Conservation (phyloP, 805 yeast species). For the Spathaspora girioi region DNA sequence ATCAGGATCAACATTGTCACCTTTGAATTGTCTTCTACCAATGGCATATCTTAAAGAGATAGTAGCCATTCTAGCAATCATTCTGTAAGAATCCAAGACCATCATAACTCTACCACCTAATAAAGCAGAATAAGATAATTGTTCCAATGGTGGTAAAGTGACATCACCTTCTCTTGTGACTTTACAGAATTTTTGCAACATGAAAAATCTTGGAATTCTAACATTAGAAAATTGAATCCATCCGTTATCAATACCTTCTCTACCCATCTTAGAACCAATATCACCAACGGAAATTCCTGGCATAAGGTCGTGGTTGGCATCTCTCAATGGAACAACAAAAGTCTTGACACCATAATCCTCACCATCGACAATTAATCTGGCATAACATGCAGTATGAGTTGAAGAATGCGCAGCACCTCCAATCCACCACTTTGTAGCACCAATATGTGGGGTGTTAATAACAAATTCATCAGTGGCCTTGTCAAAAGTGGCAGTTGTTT, state of each 20-base stretch:
- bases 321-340: constrained; percentile 44
- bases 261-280: constrained; percentile 48
- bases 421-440: constrained; percentile 51
- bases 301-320: constrained; percentile 36
- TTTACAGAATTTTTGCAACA: constrained; percentile 44
- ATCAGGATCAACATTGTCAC: constrained; percentile 19
- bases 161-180: constrained; percentile 39
- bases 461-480: constrained; percentile 37
- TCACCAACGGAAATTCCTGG: constrained; percentile 46
- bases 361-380: constrained; percentile 41
- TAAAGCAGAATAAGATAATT: constrained; percentile 40
- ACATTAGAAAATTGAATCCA: constrained; percentile 46
- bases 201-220: constrained; percentile 41
- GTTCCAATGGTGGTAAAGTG: constrained; percentile 42
- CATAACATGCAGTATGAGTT: constrained; percentile 39
- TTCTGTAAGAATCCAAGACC: constrained; percentile 42
- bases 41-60: constrained; percentile 44
- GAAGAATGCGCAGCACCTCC: constrained; percentile 49
- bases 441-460: constrained; percentile 44
- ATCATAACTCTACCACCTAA: constrained; percentile 44
- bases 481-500: constrained; percentile 48
- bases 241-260: constrained; percentile 47
- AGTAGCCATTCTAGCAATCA: constrained; percentile 39
- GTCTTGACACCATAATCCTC: constrained; percentile 46
- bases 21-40: constrained; percentile 44